phyloP scores from a whole-genome alignment of 768 basidiomycete genomes.

The Boletus subparvulus region DNA sequence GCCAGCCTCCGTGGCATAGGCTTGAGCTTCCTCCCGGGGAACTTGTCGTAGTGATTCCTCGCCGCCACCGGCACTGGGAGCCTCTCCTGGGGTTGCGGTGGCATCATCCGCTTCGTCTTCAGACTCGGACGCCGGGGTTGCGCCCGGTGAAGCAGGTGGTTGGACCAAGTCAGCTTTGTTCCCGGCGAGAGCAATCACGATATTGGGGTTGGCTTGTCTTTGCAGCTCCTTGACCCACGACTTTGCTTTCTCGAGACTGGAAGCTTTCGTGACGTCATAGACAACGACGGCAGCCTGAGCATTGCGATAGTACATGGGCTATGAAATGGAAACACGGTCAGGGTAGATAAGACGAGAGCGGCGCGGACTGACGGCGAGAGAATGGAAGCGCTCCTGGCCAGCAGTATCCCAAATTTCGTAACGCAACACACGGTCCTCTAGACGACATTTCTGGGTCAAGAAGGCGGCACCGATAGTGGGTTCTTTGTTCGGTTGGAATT shows the following conservation, averaged over 20 bases:
- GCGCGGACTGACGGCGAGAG: slow-evolving; percentile 71
- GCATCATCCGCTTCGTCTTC: slow-evolving; percentile 93
- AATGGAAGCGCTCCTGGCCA: slow-evolving; percentile 96
- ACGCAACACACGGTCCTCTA: slow-evolving; percentile 90
- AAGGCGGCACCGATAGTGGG: slow-evolving; percentile 98
- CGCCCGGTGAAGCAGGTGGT: slow-evolving; percentile 51
- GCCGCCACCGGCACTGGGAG: slow-evolving; percentile 44
- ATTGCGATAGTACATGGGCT: slow-evolving; percentile 99
- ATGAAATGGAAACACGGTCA: slow-evolving; percentile 6
- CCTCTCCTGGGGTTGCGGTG: slow-evolving; percentile 80
- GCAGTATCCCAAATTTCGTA: slow-evolving; percentile 99
- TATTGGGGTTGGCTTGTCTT: slow-evolving; percentile 97
- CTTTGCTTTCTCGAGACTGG: slow-evolving; percentile 97
- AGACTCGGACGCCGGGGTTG: slow-evolving; percentile 58
- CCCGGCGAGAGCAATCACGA: slow-evolving; percentile 96
- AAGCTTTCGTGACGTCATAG: slow-evolving; percentile 95
- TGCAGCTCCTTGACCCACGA: slow-evolving; percentile 99
- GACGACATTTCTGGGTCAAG: slow-evolving; percentile 90
- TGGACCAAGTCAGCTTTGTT: slow-evolving; percentile 96
- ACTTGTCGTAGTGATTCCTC: slow-evolving; percentile 87
- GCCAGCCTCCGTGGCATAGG: slow-evolving; percentile 94
- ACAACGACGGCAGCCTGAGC: slow-evolving; percentile 98
- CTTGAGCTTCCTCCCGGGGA: slow-evolving; percentile 90
- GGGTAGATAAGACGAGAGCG: slow-evolving; percentile 1
- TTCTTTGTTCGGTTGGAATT: slow-evolving; percentile 98